Conservation (phyloP, 2,329 filamentous ascomycete genomes). For the Thermomyces lanuginosus region DNA sequence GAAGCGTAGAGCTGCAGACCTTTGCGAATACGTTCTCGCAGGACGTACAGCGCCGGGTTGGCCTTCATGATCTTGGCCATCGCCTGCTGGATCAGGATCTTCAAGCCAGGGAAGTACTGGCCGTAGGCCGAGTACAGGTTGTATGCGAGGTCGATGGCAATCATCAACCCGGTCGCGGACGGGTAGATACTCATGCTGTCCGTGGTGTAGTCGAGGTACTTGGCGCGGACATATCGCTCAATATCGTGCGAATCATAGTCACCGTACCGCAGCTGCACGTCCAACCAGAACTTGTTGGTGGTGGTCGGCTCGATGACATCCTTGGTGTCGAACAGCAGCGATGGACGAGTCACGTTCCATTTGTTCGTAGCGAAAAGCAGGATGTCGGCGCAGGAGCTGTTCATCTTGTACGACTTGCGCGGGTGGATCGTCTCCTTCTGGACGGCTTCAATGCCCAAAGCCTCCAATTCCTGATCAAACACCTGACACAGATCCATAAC, state of each 20-base stretch:
- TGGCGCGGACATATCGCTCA: conserved; percentile 89
- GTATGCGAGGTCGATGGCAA: conserved; percentile 93
- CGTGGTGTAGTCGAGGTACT: conserved; percentile 96
- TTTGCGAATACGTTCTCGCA: conserved; percentile 95
- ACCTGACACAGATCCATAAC: conserved; percentile 99
- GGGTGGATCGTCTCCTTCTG: conserved; percentile 99
- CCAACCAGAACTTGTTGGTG: conserved; percentile 98
- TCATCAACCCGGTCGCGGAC: conserved; percentile 91
- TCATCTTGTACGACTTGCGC: conserved; percentile 99
- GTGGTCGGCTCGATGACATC: conserved; percentile 85
- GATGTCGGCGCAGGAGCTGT: conserved; percentile 96
- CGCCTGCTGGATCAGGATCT: conserved; percentile 87
- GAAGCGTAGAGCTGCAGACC: conserved; percentile 95
- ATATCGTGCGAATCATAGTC: conserved; percentile 99
- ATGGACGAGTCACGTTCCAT: conserved; percentile 93
- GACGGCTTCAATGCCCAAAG: conserved; percentile 87
- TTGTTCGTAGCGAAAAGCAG: conserved; percentile 94
- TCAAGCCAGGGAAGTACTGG: conserved; percentile 95
- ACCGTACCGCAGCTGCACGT: conserved; percentile 89
- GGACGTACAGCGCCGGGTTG: conserved; percentile 87
- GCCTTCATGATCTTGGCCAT: conserved; percentile 99
- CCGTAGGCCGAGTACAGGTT: conserved; percentile 97
- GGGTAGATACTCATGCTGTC: conserved; percentile 98
- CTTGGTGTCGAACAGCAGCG: conserved; percentile 87
- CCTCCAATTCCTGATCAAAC: conserved; percentile 92